Evolutionary conservation across 768 basidiomycete species (phyloP), one percentile per base, ranked within the genome.

Genomic region (Boletus insuetus): DNA sequence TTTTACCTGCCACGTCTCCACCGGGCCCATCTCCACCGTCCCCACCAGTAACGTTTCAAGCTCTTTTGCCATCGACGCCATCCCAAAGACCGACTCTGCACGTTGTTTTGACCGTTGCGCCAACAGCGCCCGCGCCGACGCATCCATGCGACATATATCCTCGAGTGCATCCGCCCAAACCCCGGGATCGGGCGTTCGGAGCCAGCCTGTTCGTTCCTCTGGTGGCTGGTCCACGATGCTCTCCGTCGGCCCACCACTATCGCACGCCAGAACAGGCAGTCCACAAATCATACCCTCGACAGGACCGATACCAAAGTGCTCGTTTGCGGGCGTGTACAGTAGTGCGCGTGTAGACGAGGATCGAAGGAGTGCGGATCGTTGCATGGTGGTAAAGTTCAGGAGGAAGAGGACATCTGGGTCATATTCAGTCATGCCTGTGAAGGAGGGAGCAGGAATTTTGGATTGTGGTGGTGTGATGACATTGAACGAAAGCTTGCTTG

Each of bases 221-320:
- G 53, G 40, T 3, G 71, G 71, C 6, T 55, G 40, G 53, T 74
- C 74, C n/a, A 86, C 67, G 29, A 96, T 74, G 51, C 89, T 96
- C 73, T 99, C 97, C 2, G 84, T 90, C 10, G 97, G 97, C 3
- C 96, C 96, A 16, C 91, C 92, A 54, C 82, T 86, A 65, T 91
- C 74, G 63, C 89, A 92, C 0, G 94, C 95, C 19, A 99, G 73
- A 1, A 98, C 88, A 0, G 95, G 94, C 0, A 98, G 70, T 3
- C 94, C 92, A 45, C 90, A 94, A 9, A 85, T 81, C 94, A 98
- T 98, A 0, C 84, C 94, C 69, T 99, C 96, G 4, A 98, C 82
- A 3, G 97, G 96, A 0, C 88, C 95, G 61, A 99, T 98, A 2
- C 96, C 97, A 69, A 98, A 97, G 69, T 99, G 96, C 64, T 99